Conservation (phyloP, 495 filamentous ascomycete genomes). For the Trichoderma orchidacearum region DNA sequence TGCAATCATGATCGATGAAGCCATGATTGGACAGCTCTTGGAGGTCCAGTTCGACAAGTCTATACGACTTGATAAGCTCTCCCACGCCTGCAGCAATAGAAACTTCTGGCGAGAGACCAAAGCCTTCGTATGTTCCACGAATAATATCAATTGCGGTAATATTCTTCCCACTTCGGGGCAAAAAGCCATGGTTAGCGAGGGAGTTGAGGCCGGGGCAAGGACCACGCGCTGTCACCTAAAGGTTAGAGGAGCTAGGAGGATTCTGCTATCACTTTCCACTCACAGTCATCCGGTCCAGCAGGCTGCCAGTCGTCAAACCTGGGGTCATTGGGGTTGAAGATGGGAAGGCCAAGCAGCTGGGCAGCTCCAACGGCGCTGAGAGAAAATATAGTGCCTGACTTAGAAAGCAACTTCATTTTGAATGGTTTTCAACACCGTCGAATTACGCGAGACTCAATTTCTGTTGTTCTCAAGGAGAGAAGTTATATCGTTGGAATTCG, state of each 20-base stretch:
- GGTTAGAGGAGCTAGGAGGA: neutral
- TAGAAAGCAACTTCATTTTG: neutral
- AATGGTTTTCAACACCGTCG: neutral
- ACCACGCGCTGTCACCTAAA: slow-evolving; percentile 5
- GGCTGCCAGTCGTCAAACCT: neutral
- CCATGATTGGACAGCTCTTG: neutral
- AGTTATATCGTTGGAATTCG: no score
- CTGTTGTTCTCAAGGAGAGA: no score
- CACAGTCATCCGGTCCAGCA: neutral
- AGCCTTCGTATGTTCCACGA: neutral
- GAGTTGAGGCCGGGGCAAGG: slow-evolving; percentile 30
- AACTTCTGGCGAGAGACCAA: neutral
- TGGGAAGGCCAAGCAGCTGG: neutral
- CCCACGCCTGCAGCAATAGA: neutral
- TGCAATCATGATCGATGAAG: slow-evolving; percentile 10
- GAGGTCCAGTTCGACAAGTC: neutral
- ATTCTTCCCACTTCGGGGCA: slow-evolving; percentile 26
- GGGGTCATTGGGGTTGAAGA: neutral
- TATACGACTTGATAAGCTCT: neutral
- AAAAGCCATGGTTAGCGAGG: slow-evolving; percentile 29
- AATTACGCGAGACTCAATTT: neutral
- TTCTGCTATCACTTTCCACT: neutral
- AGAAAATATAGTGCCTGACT: neutral
- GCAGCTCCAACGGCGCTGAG: neutral
- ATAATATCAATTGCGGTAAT: neutral